Evolutionary conservation across 768 basidiomycete genomes (phyloP), one percentile per base, ranked within the genome.

Genomic region (Coprinopsis marcescibilis): DNA sequence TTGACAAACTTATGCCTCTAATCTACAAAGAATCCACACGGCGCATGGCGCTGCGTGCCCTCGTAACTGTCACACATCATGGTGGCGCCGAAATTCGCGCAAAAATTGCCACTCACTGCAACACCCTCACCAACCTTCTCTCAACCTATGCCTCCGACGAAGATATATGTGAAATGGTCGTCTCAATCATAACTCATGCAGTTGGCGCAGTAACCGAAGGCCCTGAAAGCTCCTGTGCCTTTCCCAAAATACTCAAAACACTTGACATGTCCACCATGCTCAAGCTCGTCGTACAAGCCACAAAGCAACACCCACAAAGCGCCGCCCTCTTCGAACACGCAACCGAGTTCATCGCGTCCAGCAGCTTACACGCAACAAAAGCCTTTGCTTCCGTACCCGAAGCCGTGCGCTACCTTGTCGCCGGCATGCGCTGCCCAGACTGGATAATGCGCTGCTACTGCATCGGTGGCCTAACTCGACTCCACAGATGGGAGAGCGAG

Each of bases 21-120:
- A 52, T 83, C 11, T 65, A 77, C 25, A 57, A 66, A 4, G 69
- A 73, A 4, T 63, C 59, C 3, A 77, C 73, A 2, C 72, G 78
- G 1, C 69, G 73, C 52, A 59, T 81, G 40, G 78, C 77, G 6
- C 64, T 85, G 8, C 73, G 74, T 23, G 71, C 78, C 0, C 61
- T 85, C 17, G 71, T 70, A 0, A 78, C 74, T 19, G 69, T 83
- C 10, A 83, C 82, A 0, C 81, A 80, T 49, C 80, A 83, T 38
- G 80, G 80, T 3, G 80, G 80, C 4, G 49, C 56, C 2, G 63
- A 69, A 14, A 69, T 75, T 21, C 75, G 76, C 29, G 57, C 63
- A 36, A 74, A 74, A 46, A 76, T 85, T 43, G 77, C 80, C 0
- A 69, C 66, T 41, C 61, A 71, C 26, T 63, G 72, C 4, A 57